Conservation (phyloP, 192 early-diverging fungal genomes). For the Funneliformis mosseae region DNA sequence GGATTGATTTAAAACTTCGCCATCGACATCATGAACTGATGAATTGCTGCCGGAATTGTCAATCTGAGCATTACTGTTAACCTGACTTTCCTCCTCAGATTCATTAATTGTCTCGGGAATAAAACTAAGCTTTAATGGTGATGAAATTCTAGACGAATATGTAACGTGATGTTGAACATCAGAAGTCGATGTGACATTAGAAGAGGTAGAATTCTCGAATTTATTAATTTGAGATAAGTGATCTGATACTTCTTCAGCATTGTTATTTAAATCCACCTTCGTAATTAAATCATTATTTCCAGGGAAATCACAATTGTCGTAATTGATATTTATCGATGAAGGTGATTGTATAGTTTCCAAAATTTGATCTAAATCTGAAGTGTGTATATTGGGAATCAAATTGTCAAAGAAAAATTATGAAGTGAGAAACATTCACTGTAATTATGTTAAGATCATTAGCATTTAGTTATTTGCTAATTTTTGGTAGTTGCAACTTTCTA, state of each 20-base stretch:
- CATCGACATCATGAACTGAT: neutral
- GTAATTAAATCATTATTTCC: neutral
- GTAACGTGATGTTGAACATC: neutral
- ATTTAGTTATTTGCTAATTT: neutral
- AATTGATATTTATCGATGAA: neutral
- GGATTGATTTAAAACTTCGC: neutral
- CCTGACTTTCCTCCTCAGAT: neutral
- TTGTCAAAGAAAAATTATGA: neutral
- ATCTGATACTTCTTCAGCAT: neutral
- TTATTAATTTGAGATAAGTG: neutral
- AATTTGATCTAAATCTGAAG: neutral
- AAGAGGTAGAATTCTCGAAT: neutral
- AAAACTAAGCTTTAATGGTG: neutral
- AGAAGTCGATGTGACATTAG: neutral
- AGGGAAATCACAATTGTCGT: neutral
- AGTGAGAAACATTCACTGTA: neutral
- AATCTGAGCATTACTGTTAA: neutral
- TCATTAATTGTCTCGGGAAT: neutral
- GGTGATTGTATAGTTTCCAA: neutral
- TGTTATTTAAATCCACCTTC: neutral
- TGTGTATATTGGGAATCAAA: neutral
- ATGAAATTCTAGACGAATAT: conserved; percentile 4
- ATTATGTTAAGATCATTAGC: neutral
- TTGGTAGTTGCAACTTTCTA: neutral
- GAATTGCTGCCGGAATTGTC: neutral